These are phyloP conservation scores for Akanthomyces dipterigenus DNA, from an alignment of 2,329 filamentous ascomycete genomes.

Conservation along the genomic window DNA sequence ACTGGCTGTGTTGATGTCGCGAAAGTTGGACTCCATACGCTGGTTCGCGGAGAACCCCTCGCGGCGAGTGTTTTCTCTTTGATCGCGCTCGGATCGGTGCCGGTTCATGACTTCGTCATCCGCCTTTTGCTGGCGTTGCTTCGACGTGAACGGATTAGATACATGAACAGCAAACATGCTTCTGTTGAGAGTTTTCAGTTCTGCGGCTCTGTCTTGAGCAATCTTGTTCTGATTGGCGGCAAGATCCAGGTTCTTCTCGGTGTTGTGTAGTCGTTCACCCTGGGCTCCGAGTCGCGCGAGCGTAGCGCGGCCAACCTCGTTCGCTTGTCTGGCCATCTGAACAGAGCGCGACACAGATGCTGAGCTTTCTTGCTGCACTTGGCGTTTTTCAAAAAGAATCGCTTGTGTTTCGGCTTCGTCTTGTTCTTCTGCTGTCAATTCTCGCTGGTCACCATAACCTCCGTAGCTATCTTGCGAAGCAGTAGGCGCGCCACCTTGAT, in stretches of 20 bases:
- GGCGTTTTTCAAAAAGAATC: constrained; percentile 44
- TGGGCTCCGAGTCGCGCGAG: constrained; percentile 69
- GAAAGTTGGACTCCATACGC: constrained; percentile 47
- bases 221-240: constrained; percentile 69
- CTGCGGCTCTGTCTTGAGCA: constrained; percentile 72
- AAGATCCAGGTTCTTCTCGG: constrained; percentile 75
- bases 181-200: constrained; percentile 77
- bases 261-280: constrained; percentile 74
- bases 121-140: constrained; percentile 53
- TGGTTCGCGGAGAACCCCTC: constrained; percentile 45
- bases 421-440: constrained; percentile 75
- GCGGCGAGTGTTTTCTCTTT: constrained; percentile 54
- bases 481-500: constrained; percentile 11
- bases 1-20: constrained; percentile 28
- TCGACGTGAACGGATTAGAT: constrained; percentile 68
- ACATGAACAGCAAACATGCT: constrained; percentile 88
- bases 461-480: constrained; percentile 30
- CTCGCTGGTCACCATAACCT: constrained; percentile 60
- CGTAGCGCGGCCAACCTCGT: constrained; percentile 58
- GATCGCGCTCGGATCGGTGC: constrained; percentile 57
- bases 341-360: constrained; percentile 33
- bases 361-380: constrained; percentile 71
- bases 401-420: constrained; percentile 66
- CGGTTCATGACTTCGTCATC: constrained; percentile 65
- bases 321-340: constrained; percentile 37